Conservation (phyloP, 2,329 filamentous ascomycete genomes). For the Talaromyces rugulosus region DNA sequence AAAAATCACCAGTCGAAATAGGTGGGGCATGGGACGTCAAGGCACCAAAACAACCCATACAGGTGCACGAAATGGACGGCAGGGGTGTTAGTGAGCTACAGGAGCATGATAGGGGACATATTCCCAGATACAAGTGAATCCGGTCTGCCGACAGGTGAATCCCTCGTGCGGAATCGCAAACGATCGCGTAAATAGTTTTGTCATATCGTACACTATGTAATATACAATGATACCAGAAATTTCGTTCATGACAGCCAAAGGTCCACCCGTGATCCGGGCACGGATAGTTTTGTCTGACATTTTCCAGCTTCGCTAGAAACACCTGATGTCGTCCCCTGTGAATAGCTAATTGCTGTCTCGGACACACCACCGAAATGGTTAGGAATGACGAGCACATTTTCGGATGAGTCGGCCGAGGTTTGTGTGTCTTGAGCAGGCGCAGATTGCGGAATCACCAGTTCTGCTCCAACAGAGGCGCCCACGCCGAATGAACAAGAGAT, state of each 20-base stretch:
- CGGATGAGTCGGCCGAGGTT: not conserved
- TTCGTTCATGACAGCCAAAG: conserved; percentile 6
- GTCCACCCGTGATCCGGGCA: conserved; percentile 29
- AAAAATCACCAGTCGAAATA: conserved; percentile 37
- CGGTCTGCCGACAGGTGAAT: not conserved
- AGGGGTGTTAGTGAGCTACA: not conserved
- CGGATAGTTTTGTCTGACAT: conserved; percentile 28
- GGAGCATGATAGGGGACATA: conserved; percentile 1
- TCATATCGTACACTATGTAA: not conserved
- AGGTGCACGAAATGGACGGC: conserved; percentile 4
- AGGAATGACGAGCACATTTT: conserved; percentile 22
- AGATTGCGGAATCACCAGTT: not conserved
- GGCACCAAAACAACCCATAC: not conserved
- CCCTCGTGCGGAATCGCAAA: not conserved
- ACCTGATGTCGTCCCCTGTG: conserved; percentile 3
- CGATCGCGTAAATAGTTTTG: not conserved
- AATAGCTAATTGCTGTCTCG: conserved; percentile 33
- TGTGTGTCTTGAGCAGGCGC: not conserved
- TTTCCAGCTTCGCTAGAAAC: not conserved
- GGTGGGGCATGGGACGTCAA: not conserved
- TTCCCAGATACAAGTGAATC: not conserved
- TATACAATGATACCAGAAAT: conserved; percentile 9
- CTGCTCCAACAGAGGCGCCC: conserved; percentile 23
- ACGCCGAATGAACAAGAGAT: conserved; percentile 31
- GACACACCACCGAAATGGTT: conserved; percentile 37